Conservation (phyloP, 2,329 filamentous ascomycete genomes). For the Rhytidhysteron rufulum region DNA sequence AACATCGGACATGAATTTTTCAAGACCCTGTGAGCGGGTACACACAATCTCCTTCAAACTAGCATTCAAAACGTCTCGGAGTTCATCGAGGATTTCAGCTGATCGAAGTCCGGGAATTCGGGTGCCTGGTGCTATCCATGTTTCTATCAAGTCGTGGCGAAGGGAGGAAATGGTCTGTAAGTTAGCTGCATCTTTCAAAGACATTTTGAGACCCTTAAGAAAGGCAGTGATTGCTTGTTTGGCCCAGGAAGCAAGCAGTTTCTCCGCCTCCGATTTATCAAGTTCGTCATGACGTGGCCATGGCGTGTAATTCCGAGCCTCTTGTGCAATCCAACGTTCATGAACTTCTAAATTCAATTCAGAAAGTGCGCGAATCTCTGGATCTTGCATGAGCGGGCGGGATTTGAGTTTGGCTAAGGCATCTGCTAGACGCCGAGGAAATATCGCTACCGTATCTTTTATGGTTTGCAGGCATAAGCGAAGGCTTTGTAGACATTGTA, state of each 20-base stretch:
- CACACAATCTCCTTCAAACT: constrained; percentile 63
- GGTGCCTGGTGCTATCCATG: constrained; percentile 69
- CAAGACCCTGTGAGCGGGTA: constrained; percentile 60
- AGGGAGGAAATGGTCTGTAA: constrained; percentile 67
- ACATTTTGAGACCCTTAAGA: constrained; percentile 58
- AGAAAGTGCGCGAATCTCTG: constrained; percentile 61
- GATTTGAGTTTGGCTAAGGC: constrained; percentile 66
- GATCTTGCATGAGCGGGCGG: constrained; percentile 68
- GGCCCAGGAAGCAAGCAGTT: constrained; percentile 38
- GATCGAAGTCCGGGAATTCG: constrained; percentile 65
- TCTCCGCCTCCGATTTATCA: constrained; percentile 37
- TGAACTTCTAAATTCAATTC: constrained; percentile 74
- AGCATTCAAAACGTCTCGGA: constrained; percentile 66
- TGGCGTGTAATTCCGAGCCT: constrained; percentile 80
- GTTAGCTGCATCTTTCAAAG: constrained; percentile 58
- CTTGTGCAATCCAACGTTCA: constrained; percentile 74
- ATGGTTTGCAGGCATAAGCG: constrained; percentile 73
- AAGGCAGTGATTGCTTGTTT: constrained; percentile 36
- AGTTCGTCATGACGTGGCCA: constrained; percentile 79
- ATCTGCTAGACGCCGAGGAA: constrained; percentile 68
- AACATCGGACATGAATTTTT: constrained; percentile 62
- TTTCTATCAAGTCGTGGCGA: constrained; percentile 65
- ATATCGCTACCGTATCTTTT: constrained; percentile 70
- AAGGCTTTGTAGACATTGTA: constrained; percentile 61
- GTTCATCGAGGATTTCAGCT: constrained; percentile 62